Base-by-base conservation (phyloP, 805 yeast genomes). In the Candida chauliodis region DNA sequence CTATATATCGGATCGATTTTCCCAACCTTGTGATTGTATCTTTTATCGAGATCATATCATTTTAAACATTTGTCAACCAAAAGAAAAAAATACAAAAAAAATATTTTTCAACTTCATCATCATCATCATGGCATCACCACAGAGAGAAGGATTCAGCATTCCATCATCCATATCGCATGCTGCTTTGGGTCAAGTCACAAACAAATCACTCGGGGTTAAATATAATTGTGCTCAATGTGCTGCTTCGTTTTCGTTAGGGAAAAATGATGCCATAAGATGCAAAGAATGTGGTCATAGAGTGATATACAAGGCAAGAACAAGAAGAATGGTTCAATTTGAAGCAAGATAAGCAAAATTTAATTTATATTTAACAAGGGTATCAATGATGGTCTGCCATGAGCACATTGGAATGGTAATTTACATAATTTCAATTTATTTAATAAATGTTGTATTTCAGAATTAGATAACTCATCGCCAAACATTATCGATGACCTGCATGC, bases 241-340 rank as follows among this genome's bases (percentile, higher is more conserved):
- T 7, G 78, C 90, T 40, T 81, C 83, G 38, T 84, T 90, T 51
- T 79, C 95, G 2, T 76, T 93, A 50, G 81, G 88, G 38, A 88
- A 91, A 67, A 87, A 85, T 51, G 99, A 93, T 62, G 95, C 98
- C 21, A 95, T 93, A 48, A 85, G 98, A 71, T 93, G 99, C 70
- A 90, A 89, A 67, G 95, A 90, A 52, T 93, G 99, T 67, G 99
- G 99, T 47, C 98, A 93, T 70, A 84, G 99, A 69, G 97, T 93
- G 44, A 72, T 93, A 46, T 87, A 91, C 72, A 93, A 93, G 72
- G 95, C 96, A 45, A 84, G 99, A 72, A 91, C 98, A 35, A 86
- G 90, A 74, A 80, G 98, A 72, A 87, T 91, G 95, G 95, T 77
- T 41, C 75, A 70, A 63, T 74, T 63, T 42, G 71, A 69, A 51